Base-by-base conservation (phyloP, 768 basidiomycete genomes). In the Leccinum arenicola region DNA sequence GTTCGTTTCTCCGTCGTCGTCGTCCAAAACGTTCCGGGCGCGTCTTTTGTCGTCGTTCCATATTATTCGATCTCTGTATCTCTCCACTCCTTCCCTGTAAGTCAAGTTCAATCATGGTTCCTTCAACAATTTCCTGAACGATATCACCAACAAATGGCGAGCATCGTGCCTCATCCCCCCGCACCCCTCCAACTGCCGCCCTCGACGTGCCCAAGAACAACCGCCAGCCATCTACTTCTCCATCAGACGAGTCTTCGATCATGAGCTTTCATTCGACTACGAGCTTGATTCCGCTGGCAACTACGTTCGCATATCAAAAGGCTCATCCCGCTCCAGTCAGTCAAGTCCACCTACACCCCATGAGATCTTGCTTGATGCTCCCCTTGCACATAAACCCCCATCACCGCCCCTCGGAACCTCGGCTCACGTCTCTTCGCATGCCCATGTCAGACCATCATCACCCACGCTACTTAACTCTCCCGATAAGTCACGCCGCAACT, bases 211-310 rank as follows among this genome's bases (percentile, higher is more conserved):
- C 73, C n/a, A 73, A 74, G 66, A 71, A 66, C 48, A 63, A 43
- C 59, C 73, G 73, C 35, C 75, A 66, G 38, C 4, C 68, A 17
- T 76, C 74, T 7, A 68, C 71, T 21, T 69, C 78, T 8, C 73
- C 74, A 53, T 80, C 79, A 4, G 80, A 81, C 52, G 78, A 80
- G 43, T 78, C 79, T 1, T 77, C 77, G 2, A 68, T 80, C 54
- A 74, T 77, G 79, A 82, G 40, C 77, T 81, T 58, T 81, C 80
- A 3, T 81, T 81, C 56, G 76, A 77, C 61, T 81, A 81, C 47
- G 76, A 78, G 52, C 70, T 72, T 27, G 77, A 81, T 64, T 76
- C 78, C 1, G 71, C 74, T 2, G 80, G 80, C 5, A 76, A 81
- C 60, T 75, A 74, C 62, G 75, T 81, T 11, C 80, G 80, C 49